Percentiles rank a stretch among this genome's conserved stretches.
Evolutionary conservation across 1,284 basidiomycete species (phyloP).

Genomic region (Heliocybe sulcata): DNA sequence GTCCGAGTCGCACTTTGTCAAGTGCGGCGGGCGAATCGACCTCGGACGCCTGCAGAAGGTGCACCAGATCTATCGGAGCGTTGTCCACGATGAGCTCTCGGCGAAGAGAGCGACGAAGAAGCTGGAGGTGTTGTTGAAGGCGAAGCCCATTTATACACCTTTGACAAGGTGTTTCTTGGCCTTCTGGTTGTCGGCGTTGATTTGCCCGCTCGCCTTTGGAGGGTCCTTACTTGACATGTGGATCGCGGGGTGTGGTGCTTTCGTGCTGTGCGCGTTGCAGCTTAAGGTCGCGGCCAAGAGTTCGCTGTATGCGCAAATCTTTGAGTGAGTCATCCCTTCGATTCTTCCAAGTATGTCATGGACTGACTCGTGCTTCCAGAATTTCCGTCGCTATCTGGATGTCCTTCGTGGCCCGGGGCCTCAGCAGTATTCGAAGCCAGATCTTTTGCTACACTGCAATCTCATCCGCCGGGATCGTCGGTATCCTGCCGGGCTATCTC

Average conservation of each 20-base stretch:
- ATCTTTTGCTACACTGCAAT: slow-evolving; percentile 87
- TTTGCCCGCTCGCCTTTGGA: slow-evolving; percentile 79
- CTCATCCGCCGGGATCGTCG: slow-evolving; percentile 75
- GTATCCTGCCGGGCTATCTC: slow-evolving; percentile 78
- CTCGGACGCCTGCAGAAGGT: slow-evolving; percentile 74
- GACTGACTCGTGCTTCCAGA: slow-evolving; percentile 30
- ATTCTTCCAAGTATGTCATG: background rate
- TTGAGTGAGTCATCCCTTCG: slow-evolving; percentile 58
- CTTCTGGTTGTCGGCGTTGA: slow-evolving; percentile 64
- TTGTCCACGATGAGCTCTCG: slow-evolving; percentile 81
- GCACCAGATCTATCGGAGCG: slow-evolving; percentile 68
- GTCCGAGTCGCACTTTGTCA: slow-evolving; percentile 80
- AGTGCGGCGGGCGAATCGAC: slow-evolving; percentile 64
- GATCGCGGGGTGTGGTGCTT: slow-evolving; percentile 63
- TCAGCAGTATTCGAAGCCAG: slow-evolving; percentile 66
- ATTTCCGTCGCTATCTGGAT: slow-evolving; percentile 79
- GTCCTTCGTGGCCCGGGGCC: slow-evolving; percentile 72
- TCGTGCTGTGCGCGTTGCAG: slow-evolving; percentile 62
- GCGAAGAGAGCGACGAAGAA: slow-evolving; percentile 58
- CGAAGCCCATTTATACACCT: slow-evolving; percentile 53
- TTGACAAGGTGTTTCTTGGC: slow-evolving; percentile 58
- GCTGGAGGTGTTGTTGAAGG: slow-evolving; percentile 40
- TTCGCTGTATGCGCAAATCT: slow-evolving; percentile 79
- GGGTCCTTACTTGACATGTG: slow-evolving; percentile 82
- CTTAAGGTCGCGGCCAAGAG: slow-evolving; percentile 67